phyloP scores from a whole-genome alignment of 2,329 filamentous ascomycete species.

The Hymenoscyphus fructigenus region DNA sequence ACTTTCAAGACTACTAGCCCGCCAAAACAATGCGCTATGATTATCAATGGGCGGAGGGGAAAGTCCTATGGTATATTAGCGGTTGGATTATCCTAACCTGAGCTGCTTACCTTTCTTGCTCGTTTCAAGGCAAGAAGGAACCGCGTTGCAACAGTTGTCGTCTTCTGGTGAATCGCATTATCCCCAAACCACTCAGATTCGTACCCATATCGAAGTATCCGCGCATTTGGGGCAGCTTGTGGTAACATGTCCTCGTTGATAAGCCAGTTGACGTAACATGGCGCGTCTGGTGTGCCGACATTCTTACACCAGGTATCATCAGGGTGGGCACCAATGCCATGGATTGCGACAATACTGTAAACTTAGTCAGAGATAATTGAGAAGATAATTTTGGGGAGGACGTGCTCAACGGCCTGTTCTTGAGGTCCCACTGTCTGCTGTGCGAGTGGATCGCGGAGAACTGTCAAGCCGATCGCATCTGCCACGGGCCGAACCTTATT shows the following conservation, averaged over 20 bases:
- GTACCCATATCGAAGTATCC: constrained; percentile 5
- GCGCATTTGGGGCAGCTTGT: constrained; percentile 7
- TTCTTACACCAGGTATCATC: constrained; percentile 8
- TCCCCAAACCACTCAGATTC: constrained; percentile 3
- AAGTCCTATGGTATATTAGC: not conserved
- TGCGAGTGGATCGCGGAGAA: not conserved
- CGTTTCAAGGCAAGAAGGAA: not conserved
- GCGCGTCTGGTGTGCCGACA: not conserved
- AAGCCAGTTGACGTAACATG: not conserved
- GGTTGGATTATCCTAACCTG: not conserved
- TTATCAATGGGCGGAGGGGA: constrained; percentile 4
- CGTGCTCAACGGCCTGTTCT: not conserved
- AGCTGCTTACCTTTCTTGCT: not conserved
- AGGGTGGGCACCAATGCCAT: constrained; percentile 6
- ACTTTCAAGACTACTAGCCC: constrained; percentile 3
- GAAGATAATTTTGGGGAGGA: not conserved
- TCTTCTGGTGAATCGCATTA: not conserved
- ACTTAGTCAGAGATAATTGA: not conserved
- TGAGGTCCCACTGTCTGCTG: not conserved
- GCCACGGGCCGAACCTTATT: not conserved
- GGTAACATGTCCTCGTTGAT: not conserved
- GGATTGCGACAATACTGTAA: constrained; percentile 6
- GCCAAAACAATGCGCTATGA: constrained; percentile 1
- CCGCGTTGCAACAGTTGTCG: not conserved
- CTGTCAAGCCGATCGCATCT: not conserved